Percentiles rank a stretch among this genome's conserved stretches.
Evolutionary conservation across 495 filamentous ascomycete genomes (phyloP).

Genomic region (Rostrohypoxylon terebratum): DNA sequence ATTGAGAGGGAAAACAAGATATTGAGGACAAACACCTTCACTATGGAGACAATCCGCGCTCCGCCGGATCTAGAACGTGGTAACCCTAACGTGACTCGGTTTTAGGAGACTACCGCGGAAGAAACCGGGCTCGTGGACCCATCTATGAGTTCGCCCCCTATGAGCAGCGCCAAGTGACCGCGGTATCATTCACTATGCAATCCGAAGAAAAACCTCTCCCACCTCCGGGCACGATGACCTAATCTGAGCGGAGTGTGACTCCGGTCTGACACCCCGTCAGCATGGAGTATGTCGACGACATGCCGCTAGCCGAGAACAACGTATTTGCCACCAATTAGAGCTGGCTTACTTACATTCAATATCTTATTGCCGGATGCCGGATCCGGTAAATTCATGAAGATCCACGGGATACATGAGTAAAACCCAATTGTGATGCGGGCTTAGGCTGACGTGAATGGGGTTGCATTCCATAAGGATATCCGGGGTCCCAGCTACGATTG

Average conservation of each 20-base stretch:
- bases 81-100: slow-evolving; percentile 6
- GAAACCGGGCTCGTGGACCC: neutral
- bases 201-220: slow-evolving; percentile 6
- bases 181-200: neutral
- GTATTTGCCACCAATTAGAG: slow-evolving; percentile 2
- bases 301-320: neutral
- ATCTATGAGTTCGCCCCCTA: neutral
- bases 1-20: slow-evolving; percentile 7
- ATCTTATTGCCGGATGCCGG: neutral
- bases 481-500: neutral
- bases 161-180: neutral
- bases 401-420: neutral
- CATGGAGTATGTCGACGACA: neutral
- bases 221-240: slow-evolving; percentile 6
- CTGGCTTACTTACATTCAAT: slow-evolving; percentile 9
- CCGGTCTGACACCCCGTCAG: slow-evolving; percentile 7
- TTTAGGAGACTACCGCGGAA: neutral
- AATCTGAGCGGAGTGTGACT: slow-evolving; percentile 1
- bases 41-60: neutral
- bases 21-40: slow-evolving; percentile 13
- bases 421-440: neutral
- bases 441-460: slow-evolving; percentile 4
- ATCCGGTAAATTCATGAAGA: slow-evolving; percentile 1
- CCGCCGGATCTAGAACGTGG: slow-evolving; percentile 9
- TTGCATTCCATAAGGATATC: neutral